Conservation (phyloP, 257 asterid genomes). For the Oldenlandia corymbosa region DNA sequence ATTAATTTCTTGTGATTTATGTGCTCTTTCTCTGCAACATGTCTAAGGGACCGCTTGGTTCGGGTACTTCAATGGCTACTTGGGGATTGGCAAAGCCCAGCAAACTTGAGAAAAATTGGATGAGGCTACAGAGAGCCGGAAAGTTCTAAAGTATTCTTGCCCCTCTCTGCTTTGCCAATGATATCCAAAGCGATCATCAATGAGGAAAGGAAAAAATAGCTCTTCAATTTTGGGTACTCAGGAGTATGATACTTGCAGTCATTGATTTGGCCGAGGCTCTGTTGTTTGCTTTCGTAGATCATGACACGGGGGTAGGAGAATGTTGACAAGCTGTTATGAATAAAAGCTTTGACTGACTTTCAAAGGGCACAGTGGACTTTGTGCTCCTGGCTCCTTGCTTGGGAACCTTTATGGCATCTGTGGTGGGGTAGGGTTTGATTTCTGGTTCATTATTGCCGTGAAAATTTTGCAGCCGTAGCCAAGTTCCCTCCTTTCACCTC, state of each 20-base stretch:
- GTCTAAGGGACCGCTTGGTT: too few species aligned
- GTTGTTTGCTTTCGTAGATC: too few species aligned
- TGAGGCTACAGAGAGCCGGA: slow-evolving; percentile 24
- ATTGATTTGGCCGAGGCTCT: too few species aligned
- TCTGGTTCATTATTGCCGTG: neutral
- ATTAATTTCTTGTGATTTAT: too few species aligned
- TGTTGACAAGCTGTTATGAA: slow-evolving; percentile 24
- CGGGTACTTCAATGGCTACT: too few species aligned
- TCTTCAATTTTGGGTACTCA: too few species aligned
- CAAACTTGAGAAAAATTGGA: neutral
- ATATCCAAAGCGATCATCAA: neutral
- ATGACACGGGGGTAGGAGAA: too few species aligned
- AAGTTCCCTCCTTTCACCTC: neutral
- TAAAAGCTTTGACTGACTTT: neutral
- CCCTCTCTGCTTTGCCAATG: slow-evolving; percentile 32
- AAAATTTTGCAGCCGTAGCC: slow-evolving; percentile 33
- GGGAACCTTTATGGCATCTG: slow-evolving; percentile 13
- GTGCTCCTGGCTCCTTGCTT: slow-evolving; percentile 17
- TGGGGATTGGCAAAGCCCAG: too few species aligned
- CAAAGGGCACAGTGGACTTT: neutral
- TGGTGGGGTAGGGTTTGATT: neutral
- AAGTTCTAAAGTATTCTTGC: slow-evolving; percentile 44
- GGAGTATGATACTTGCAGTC: slow-evolving; percentile 31
- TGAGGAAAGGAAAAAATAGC: slow-evolving; percentile 23
- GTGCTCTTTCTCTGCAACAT: too few species aligned